These are phyloP conservation scores for Fusarium sambucinum DNA, from an alignment of 2,329 filamentous ascomycete species.

Conservation along the genomic window DNA sequence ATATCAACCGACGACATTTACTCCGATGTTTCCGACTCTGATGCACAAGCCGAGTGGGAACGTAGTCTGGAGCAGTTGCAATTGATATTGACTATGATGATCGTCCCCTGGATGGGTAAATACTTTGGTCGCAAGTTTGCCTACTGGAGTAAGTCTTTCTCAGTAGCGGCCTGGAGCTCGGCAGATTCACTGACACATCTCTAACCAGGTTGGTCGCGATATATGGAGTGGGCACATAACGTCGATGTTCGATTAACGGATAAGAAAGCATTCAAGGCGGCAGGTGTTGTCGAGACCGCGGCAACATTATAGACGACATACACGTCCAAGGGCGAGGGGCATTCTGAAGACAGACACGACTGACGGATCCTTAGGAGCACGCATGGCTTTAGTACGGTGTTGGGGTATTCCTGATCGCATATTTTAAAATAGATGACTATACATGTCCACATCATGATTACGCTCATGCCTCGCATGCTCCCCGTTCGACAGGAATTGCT, in stretches of 20 bases:
- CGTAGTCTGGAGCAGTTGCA: slow-evolving; percentile 94
- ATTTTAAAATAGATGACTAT: slow-evolving; percentile 35
- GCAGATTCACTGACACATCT: slow-evolving; percentile 28
- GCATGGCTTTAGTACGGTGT: slow-evolving; percentile 42
- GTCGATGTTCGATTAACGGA: slow-evolving; percentile 78
- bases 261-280: slow-evolving; percentile 72
- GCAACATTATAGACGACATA: slow-evolving; percentile 59
- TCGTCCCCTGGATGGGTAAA: slow-evolving; percentile 94
- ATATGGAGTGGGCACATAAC: slow-evolving; percentile 93
- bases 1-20: slow-evolving; percentile 68
- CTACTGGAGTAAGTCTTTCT: slow-evolving; percentile 82
- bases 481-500: background rate
- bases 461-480: background rate
- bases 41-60: slow-evolving; percentile 95
- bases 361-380: slow-evolving; percentile 11
- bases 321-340: background rate
- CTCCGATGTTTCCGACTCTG: slow-evolving; percentile 72
- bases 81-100: slow-evolving; percentile 90
- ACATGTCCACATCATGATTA: slow-evolving; percentile 2
- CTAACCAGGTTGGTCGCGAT: slow-evolving; percentile 84
- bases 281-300: slow-evolving; percentile 72
- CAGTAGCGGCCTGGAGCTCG: background rate
- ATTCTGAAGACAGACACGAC: slow-evolving; percentile 8
- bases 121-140: slow-evolving; percentile 95
- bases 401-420: slow-evolving; percentile 31